Conservation (phyloP, 257 asterid species). For the Leptodermis oblonga region DNA sequence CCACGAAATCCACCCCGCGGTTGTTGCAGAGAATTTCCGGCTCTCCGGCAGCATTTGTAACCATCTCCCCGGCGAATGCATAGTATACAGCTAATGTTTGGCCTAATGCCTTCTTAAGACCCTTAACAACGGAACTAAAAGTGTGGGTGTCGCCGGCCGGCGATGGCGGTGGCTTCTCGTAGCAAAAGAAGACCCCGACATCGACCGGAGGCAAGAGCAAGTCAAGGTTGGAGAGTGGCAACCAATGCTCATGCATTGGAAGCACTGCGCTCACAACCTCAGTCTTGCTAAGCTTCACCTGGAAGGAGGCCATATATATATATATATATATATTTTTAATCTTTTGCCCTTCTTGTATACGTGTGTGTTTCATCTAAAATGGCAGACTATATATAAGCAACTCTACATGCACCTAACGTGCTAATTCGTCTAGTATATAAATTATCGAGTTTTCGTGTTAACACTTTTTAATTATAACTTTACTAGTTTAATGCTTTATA, state of each 20-base stretch:
- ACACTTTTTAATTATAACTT: too few species aligned
- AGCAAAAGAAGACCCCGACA: conserved; percentile 60
- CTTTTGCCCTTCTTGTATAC: too few species aligned
- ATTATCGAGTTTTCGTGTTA: too few species aligned
- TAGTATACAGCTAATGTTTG: conserved; percentile 43
- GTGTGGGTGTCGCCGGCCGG: background rate
- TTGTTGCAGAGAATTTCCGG: conserved; percentile 64
- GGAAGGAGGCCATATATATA: conserved; percentile 19
- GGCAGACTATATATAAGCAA: too few species aligned
- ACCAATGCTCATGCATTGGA: conserved; percentile 55
- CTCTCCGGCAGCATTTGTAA: conserved; percentile 43
- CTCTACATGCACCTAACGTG: too few species aligned
- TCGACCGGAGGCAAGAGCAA: conserved; percentile 63
- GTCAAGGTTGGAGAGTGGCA: conserved; percentile 77
- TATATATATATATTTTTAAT: too few species aligned
- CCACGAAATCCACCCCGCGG: conserved; percentile 56
- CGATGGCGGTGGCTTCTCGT: conserved; percentile 3
- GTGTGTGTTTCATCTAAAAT: too few species aligned
- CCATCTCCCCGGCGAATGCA: conserved; percentile 48
- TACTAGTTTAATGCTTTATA: too few species aligned
- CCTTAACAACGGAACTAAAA: conserved; percentile 19
- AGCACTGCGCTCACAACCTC: conserved; percentile 55
- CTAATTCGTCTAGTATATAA: too few species aligned
- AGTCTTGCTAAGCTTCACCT: conserved; percentile 30
- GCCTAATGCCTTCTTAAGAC: conserved; percentile 48